Evolutionary conservation across 768 basidiomycete genomes (phyloP).

Genomic region (Chalciporus sphaerocephalus): DNA sequence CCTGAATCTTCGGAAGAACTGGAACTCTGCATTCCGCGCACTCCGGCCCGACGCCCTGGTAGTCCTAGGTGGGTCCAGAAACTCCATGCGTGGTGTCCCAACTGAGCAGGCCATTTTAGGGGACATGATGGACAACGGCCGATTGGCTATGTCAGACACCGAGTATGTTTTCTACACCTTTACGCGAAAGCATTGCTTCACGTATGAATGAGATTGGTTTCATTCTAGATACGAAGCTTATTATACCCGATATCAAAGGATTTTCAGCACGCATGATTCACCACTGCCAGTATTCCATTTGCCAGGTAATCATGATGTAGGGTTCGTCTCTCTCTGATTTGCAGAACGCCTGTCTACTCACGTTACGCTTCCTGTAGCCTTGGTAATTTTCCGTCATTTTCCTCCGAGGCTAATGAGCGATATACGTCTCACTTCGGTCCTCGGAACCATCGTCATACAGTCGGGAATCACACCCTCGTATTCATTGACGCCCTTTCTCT

Average conservation of each 20-base stretch:
- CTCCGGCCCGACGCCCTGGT: slow-evolving; percentile 68
- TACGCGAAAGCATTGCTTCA: background rate
- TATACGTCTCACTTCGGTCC: slow-evolving; percentile 76
- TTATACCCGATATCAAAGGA: slow-evolving; percentile 59
- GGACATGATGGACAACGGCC: slow-evolving; percentile 89
- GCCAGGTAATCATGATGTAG: slow-evolving; percentile 90
- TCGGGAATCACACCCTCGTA: slow-evolving; percentile 70
- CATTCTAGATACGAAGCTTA: slow-evolving; percentile 68
- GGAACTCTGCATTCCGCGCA: slow-evolving; percentile 56
- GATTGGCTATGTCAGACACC: slow-evolving; percentile 53
- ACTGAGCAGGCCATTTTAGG: slow-evolving; percentile 11
- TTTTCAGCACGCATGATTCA: slow-evolving; percentile 51
- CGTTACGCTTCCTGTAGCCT: slow-evolving; percentile 20
- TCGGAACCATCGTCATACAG: slow-evolving; percentile 54
- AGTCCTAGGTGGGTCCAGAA: slow-evolving; percentile 53
- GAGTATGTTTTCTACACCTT: slow-evolving; percentile 52
- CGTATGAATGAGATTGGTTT: slow-evolving; percentile 6
- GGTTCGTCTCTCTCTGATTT: slow-evolving; percentile 39
- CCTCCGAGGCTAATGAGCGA: slow-evolving; percentile 45
- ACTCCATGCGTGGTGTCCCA: background rate
- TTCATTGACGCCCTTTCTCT: slow-evolving; percentile 71
- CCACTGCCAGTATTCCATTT: slow-evolving; percentile 61
- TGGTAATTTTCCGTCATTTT: slow-evolving; percentile 29
- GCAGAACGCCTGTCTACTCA: background rate
- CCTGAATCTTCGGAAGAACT: slow-evolving; percentile 80